A percentile compares a stretch with the other conserved stretches of the same genome.
These are phyloP conservation scores for Boletus patriciae DNA, from an alignment of 768 basidiomycete genomes.

Conservation along the genomic window DNA sequence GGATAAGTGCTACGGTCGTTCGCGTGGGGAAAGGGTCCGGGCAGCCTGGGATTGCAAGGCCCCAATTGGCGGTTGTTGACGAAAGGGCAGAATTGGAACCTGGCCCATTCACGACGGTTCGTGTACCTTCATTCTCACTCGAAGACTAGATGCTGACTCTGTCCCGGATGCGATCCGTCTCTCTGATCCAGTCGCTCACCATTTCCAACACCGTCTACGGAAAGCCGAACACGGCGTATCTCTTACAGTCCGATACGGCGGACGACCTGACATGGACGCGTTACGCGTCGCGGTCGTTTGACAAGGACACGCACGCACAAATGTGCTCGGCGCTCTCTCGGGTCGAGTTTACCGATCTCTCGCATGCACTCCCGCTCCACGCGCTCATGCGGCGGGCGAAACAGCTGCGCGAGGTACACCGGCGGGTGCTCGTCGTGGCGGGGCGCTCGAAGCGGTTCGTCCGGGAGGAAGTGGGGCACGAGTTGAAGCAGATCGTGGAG, in stretches of 20 bases:
- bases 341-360: constrained; percentile 56
- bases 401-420: constrained; percentile 25
- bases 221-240: constrained; percentile 57
- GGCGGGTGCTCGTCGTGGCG: constrained; percentile 60
- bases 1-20: constrained; percentile 71
- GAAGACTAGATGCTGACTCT: neutral
- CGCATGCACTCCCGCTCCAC: constrained; percentile 57
- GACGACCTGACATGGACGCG: constrained; percentile 78
- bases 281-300: constrained; percentile 41
- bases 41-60: constrained; percentile 53
- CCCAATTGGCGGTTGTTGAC: constrained; percentile 57
- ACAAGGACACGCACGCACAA: constrained; percentile 3
- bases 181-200: constrained; percentile 40
- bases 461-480: constrained; percentile 54
- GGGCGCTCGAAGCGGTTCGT: constrained; percentile 78
- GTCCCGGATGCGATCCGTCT: too few relatives aligned
- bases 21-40: constrained; percentile 46
- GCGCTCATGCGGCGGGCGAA: constrained; percentile 47
- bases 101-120: neutral
- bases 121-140: constrained; percentile 8
- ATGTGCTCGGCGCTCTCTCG: constrained; percentile 51
- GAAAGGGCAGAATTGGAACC: constrained; percentile 40
- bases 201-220: constrained; percentile 76
- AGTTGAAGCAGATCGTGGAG: constrained; percentile 52
- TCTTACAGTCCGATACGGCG: constrained; percentile 75